Base-by-base conservation (phyloP, 2,329 filamentous ascomycete species). In the Rhexocercosporidium sp. region DNA sequence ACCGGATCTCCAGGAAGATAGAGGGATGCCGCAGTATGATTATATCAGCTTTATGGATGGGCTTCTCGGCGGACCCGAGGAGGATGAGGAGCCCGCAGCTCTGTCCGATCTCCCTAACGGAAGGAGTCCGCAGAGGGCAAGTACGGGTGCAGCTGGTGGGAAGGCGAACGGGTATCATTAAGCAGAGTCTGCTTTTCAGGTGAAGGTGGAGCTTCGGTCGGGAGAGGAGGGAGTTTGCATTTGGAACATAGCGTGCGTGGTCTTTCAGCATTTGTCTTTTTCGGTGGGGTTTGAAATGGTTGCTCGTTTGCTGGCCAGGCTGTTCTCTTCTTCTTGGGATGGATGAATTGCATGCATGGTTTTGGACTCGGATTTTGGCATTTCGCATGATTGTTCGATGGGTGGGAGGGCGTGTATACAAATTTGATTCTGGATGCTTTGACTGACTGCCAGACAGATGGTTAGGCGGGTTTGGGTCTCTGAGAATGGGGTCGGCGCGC, bases 41-140 rank as follows among this genome's bases (percentile, higher is more conserved):
- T 99, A 99, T 82, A 94, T 98, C 72, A 90, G 88, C 70, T 99
- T 98, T 79, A 99, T 99, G 96, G 91, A 97, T 79, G 92, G 90
- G 77, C 84, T 96, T 80, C 92, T 94, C 14, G 68, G 70, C 54
- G 73, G 71, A 39, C 73, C 71, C 14, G 68, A 72, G n/a, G 69
- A 70, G 41, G 62, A 59, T 1, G 60, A 71, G 25, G 65, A 66
- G 34, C 69, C 66, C 46, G 29, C 59, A 29, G 70, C 71, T 16
- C 59, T 74, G 18, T 59, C 65, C 16, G 74, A 75, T 59, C 61
- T 75, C 22, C 65, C 72, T 22, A 76, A 77, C 59, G 75, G 75
- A 3, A 67, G 70, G 47, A 72, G 31, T 49, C 69, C 69, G 18
- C 70, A 73, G 27, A 68, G 71, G 46, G 46, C 16, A 37, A 59